Base-by-base conservation (phyloP, 345 rosid genomes). In the Xanthoceras sorbifolium region DNA sequence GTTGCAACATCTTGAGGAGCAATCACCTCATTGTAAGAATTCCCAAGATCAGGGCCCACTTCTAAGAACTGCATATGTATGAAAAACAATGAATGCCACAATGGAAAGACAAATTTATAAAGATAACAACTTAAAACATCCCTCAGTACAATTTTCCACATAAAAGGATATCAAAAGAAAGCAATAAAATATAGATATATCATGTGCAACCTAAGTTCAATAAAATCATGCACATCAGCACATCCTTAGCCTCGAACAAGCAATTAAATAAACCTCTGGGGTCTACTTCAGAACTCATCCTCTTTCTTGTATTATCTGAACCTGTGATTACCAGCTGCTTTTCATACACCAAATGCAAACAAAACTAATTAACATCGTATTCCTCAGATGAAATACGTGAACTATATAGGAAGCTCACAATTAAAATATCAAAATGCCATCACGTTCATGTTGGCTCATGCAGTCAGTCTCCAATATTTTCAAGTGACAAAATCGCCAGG, bases 1-100 rank as follows among this genome's bases (percentile, higher is more conserved):
- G 96, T 97, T 40, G 99, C 99, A 82, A 97, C 91, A 82, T 94
- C 99, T 87, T 97, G 99, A 77, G 99, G 82, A 66, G 99, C 99
- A 90, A 97, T 91, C 48, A 94, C 98, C 79, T 94, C 98, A 74
- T 82, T 92, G 78, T 92, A 97, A 42, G 90, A 83, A 83, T 78
- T 94, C 76, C 96, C 98, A 74, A 94, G 85, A 71, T 94, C 99
- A 66, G 94, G 98, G 77, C 90, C 91, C 55, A 92, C 97, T 80
- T 97, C 98, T 85, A 97, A 83, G 81, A 97, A 94, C 99, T 97
- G 89, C 83, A 87, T 8, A 66, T 73, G 76, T 40, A 76, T 18
- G 15, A 62, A 42, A 57, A n/a, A 60, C 40, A 22, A 48, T 59
- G 25, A 67, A 73, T 64, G 29, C 17, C 57, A 22, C 73, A 59